These are phyloP conservation scores for Ceratocystis albifundus DNA, from an alignment of 2,329 filamentous ascomycete genomes.

Conservation along the genomic window DNA sequence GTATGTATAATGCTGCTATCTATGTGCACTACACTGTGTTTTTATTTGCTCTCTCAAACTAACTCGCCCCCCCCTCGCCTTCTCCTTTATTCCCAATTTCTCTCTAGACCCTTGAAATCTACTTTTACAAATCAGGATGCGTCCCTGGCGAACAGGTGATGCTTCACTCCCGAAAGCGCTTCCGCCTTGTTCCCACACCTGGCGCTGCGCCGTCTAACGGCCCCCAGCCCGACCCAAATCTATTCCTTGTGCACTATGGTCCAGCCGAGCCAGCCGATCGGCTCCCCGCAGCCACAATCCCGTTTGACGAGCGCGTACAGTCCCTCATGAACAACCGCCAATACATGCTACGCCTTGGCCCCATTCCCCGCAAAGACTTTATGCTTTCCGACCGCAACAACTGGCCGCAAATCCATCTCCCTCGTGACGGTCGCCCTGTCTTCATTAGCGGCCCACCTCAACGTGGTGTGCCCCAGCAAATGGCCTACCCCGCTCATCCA, in stretches of 20 bases:
- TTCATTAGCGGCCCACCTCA: slow-evolving; percentile 37
- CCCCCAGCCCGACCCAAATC: slow-evolving; percentile 61
- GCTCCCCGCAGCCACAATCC: slow-evolving; percentile 56
- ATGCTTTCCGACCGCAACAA: slow-evolving; percentile 82
- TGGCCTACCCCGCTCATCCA: slow-evolving; percentile 50
- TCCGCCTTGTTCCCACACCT: slow-evolving; percentile 66
- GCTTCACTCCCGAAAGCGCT: slow-evolving; percentile 69
- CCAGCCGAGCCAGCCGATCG: slow-evolving; percentile 62
- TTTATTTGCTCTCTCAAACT: slow-evolving; percentile 10
- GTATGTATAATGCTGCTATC: slow-evolving; percentile 31
- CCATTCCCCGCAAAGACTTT: slow-evolving; percentile 82
- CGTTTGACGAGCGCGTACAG: slow-evolving; percentile 50
- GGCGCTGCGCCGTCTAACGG: slow-evolving; percentile 52
- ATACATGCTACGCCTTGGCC: slow-evolving; percentile 62
- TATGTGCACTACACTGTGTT: neutral
- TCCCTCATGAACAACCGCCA: slow-evolving; percentile 48
- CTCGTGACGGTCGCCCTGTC: slow-evolving; percentile 42
- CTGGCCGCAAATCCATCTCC: slow-evolving; percentile 76
- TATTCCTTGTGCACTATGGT: slow-evolving; percentile 89
- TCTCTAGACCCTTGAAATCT: slow-evolving; percentile 71
- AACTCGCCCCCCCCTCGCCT: neutral
- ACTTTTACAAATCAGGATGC: slow-evolving; percentile 70
- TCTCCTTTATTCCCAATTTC: neutral
- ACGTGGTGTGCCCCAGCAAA: slow-evolving; percentile 45
- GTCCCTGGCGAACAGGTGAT: slow-evolving; percentile 63